Base-by-base conservation (phyloP, 148 eudicot species). In the Pouteria glomerata region DNA sequence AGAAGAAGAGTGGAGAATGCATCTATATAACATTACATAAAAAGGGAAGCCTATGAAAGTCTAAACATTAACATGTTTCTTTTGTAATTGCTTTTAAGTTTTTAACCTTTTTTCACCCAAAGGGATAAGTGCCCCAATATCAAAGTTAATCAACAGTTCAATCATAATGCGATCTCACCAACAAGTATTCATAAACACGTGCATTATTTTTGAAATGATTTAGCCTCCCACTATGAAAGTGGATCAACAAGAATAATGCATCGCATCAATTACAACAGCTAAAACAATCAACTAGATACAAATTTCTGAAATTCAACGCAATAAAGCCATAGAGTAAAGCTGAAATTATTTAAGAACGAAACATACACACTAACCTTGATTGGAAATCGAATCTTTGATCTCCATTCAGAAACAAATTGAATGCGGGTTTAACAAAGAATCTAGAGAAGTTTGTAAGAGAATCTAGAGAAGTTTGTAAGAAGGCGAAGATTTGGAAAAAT, bases 371-470 rank as follows among this genome's bases (percentile, higher is more conserved):
- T 47, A 48, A 81, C 78, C 80, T 6, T 73, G 69, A 24, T 29
- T 37, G n/a, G 78, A 55, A 6, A 66, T 47, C n/a, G 74, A 63
- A 64, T 71, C 78, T 37, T 74, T 81, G 66, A 78, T 27, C 51
- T 74, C 84, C 84, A 81, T 81, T 0, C 21, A 13, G 21, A 39
- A 45, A 37, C 4, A 37, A 53, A 71, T 19, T 21, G 41, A 71
- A 23, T 53, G 19, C 56, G 8, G 41, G 3, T 48, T 19, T 44
- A 6, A 30, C 8, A n/a, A n/a, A n/a, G 42, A 65, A 55, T 64
- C 26, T 7, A 13, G 31, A 15, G 5, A 29, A 21, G 6, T 19
- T 33, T 11, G 68, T n/a, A n/a, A n/a, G n/a, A n/a, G 42, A 65
- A 55, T 64, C 26, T 7, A 13, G 31, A 15, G 5, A 29, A 12